Evolutionary conservation across 106 monocot species (phyloP), one percentile per base, ranked within the genome.

Genomic region (Triglochin maritima): DNA sequence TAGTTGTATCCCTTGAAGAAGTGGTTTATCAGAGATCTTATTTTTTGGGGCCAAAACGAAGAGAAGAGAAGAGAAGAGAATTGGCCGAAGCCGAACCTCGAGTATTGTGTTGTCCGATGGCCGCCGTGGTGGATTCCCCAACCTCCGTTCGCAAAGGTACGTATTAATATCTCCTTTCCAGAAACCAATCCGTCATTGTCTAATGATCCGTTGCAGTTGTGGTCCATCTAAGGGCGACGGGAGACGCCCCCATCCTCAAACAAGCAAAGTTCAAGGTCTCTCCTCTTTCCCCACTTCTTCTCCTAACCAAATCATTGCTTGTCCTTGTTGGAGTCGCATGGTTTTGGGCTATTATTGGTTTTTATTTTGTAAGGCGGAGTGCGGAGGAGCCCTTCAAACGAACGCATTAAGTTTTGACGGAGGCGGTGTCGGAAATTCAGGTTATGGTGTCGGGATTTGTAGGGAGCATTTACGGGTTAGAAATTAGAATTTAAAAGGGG

Each of bases 181-280:
- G 16, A 7, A 68, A 75, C 60, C 5, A 46, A 6, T 29, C 10
- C 42, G 15, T 1, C 7, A 49, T 47, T 50, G 2, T 42, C 67
- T 62, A 68, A 44, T 46, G 2, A 5, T 72, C 61, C 45, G 8
- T 6, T 71, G 71, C 63, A 88, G 95, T 96, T 45, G 90, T 96
- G 58, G 80, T 96, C 68, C 95, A 96, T 68, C 80, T 96, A 14
- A 79, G 90, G 74, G 83, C 95, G 43, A 96, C 95, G 2, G 90
- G 95, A 2, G 90, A 90, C 46, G 95, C 85, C 70, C 95, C 95
- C 12, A 90, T 90, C n/a, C 87, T 96, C 44, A 96, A 96, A 71
- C 90, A 96, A 59, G 70, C 83, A 29, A 95, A 95, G 59, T 95
- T 87, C 76, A 90, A 87, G 94, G 90, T 87, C 2, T 3, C 60